phyloP scores from a whole-genome alignment of 192 early-diverging fungal genomes.

The Backusella luteola region DNA sequence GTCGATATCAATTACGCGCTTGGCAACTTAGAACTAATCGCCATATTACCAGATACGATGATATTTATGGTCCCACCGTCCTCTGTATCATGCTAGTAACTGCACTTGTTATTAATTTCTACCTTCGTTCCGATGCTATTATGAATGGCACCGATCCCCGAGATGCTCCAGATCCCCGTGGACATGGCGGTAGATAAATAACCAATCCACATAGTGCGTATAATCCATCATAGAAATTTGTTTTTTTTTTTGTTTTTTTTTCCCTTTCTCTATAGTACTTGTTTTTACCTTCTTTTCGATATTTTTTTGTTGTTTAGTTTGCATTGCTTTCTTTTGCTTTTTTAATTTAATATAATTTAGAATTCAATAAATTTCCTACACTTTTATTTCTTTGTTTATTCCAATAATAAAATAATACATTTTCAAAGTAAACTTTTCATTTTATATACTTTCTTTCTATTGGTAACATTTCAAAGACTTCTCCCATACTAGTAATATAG shows the following conservation, averaged over 20 bases:
- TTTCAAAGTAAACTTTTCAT: no score
- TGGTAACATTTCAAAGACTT: no score
- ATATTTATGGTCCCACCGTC: constrained; percentile 33
- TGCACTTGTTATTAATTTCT: constrained; percentile 33
- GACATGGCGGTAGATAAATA: background rate
- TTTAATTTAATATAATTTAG: background rate
- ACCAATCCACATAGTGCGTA: background rate
- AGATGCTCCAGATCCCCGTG: background rate
- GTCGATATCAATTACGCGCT: constrained; percentile 29
- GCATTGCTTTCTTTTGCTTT: background rate
- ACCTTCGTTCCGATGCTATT: constrained; percentile 22
- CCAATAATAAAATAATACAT: no score
- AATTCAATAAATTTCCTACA: constrained; percentile 1
- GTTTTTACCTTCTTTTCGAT: background rate
- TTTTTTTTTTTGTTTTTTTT: background rate
- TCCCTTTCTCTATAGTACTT: background rate
- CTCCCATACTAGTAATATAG: no score
- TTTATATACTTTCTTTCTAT: no score
- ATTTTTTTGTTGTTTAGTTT: background rate
- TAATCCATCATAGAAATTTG: background rate
- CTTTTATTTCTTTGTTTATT: background rate
- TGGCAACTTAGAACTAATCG: constrained; percentile 27
- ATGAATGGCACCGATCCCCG: background rate
- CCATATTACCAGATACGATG: constrained; percentile 20
- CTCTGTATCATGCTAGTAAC: constrained; percentile 32